phyloP scores from a whole-genome alignment of 352 stramenopile species.

The Globisporangium emineosum region DNA sequence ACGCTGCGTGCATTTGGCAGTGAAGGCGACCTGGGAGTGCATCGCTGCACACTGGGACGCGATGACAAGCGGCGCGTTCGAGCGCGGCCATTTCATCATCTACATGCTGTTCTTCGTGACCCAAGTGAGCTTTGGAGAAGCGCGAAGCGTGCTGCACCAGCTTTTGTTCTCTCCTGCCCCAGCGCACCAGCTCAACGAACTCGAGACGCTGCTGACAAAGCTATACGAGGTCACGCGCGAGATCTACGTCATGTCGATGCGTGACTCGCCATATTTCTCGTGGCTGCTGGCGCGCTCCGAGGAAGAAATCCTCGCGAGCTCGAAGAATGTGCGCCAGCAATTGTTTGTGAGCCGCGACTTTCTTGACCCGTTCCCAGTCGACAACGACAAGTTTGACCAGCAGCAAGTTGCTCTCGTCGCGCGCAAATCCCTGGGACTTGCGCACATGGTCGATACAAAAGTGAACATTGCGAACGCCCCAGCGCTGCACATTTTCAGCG shows the following conservation, averaged over 20 bases:
- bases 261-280: slow-evolving; percentile 49
- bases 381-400: slow-evolving; percentile 35
- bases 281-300: slow-evolving; percentile 55
- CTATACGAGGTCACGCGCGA: slow-evolving; percentile 41
- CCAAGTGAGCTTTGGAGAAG: slow-evolving; percentile 53
- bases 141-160: slow-evolving; percentile 38
- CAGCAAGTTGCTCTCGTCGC: slow-evolving; percentile 39
- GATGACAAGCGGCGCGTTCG: slow-evolving; percentile 39
- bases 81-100: slow-evolving; percentile 44
- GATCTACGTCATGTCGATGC: slow-evolving; percentile 29
- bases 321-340: slow-evolving; percentile 24
- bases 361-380: slow-evolving; percentile 44
- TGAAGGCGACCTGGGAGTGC: slow-evolving; percentile 64
- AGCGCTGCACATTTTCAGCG: slow-evolving; percentile 51
- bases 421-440: slow-evolving; percentile 28
- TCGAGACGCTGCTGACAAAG: slow-evolving; percentile 33
- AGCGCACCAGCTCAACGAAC: slow-evolving; percentile 37
- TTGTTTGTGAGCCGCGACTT: slow-evolving; percentile 28
- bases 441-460: slow-evolving; percentile 40
- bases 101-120: slow-evolving; percentile 65
- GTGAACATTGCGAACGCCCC: slow-evolving; percentile 37
- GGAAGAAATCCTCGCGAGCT: slow-evolving; percentile 39
- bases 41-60: slow-evolving; percentile 63
- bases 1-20: slow-evolving; percentile 50
- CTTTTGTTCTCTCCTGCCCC: slow-evolving; percentile 42